Conservation (phyloP, 2,329 filamentous ascomycete genomes). For the Phoma sp. region DNA sequence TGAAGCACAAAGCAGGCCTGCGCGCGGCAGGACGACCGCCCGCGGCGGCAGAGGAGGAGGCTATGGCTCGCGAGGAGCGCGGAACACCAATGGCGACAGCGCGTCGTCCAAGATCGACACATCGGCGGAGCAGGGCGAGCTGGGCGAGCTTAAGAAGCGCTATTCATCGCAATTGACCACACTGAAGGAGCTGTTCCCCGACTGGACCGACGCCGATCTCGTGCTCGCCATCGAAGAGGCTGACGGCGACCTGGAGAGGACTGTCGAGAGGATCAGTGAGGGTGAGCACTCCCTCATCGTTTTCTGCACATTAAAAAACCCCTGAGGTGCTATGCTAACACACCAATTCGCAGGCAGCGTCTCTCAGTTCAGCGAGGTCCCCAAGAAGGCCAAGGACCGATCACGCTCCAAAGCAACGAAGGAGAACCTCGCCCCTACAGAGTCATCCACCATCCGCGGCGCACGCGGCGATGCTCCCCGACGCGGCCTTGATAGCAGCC, state of each 20-base stretch:
- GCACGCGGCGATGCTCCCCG: constrained; percentile 28
- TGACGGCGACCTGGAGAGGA: constrained; percentile 73
- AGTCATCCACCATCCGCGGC: constrained; percentile 39
- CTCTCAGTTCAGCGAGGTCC: constrained; percentile 82
- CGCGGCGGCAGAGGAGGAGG: constrained; percentile 78
- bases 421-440: constrained; percentile 61
- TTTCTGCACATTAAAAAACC: not conserved
- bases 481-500: constrained; percentile 43
- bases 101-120: constrained; percentile 64
- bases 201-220: constrained; percentile 95
- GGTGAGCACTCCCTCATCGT: constrained; percentile 57
- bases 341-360: constrained; percentile 65
- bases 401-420: constrained; percentile 72
- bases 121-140: constrained; percentile 82
- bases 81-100: constrained; percentile 73
- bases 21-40: constrained; percentile 88
- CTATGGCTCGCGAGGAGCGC: constrained; percentile 62
- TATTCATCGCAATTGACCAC: constrained; percentile 79
- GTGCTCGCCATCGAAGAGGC: constrained; percentile 92
- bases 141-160: constrained; percentile 89
- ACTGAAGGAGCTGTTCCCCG: constrained; percentile 91
- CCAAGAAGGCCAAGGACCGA: constrained; percentile 74
- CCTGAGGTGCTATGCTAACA: constrained; percentile 15
- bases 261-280: constrained; percentile 80
- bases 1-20: constrained; percentile 86